A percentile compares a stretch with the other conserved stretches of the same genome.
Evolutionary conservation across 805 yeast species (phyloP).

Genomic region (Wickerhamomyces sydowiorum): DNA sequence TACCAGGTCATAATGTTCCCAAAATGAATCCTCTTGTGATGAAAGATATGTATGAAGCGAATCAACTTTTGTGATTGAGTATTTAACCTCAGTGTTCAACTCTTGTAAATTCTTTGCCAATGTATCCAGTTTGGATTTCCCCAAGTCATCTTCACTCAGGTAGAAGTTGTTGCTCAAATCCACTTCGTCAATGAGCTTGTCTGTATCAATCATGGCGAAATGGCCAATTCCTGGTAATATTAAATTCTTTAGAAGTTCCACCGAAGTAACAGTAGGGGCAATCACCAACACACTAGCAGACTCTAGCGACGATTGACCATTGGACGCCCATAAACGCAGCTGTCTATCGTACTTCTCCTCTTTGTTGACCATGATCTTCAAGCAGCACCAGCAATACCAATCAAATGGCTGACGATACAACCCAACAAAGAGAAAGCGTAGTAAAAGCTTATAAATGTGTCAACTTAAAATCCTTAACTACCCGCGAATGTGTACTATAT

Average conservation of each 20-base stretch:
- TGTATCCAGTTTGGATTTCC: conserved; percentile 32
- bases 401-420: too few species aligned
- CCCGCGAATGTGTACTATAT: too few species aligned
- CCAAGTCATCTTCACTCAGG: conserved; percentile 20
- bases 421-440: too few species aligned
- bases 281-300: conserved; percentile 55
- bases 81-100: conserved; percentile 54
- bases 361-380: conserved; percentile 17
- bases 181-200: conserved; percentile 26
- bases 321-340: conserved; percentile 75
- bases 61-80: conserved; percentile 22
- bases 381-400: not conserved
- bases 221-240: conserved; percentile 70
- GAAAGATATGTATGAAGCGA: conserved; percentile 9
- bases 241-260: conserved; percentile 73
- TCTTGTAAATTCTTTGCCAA: conserved; percentile 40
- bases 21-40: conserved; percentile 20
- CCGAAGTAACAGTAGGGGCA: conserved; percentile 49
- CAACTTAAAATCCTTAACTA: too few species aligned
- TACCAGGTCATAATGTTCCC: conserved; percentile 46
- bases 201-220: conserved; percentile 52
- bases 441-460: too few species aligned
- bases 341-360: conserved; percentile 76
- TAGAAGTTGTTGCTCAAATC: not conserved
- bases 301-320: conserved; percentile 64